A percentile compares a stretch with the other conserved stretches of the same genome.
phyloP scores from a whole-genome alignment of 495 filamentous ascomycete species.

The Penicillium paradoxum region DNA sequence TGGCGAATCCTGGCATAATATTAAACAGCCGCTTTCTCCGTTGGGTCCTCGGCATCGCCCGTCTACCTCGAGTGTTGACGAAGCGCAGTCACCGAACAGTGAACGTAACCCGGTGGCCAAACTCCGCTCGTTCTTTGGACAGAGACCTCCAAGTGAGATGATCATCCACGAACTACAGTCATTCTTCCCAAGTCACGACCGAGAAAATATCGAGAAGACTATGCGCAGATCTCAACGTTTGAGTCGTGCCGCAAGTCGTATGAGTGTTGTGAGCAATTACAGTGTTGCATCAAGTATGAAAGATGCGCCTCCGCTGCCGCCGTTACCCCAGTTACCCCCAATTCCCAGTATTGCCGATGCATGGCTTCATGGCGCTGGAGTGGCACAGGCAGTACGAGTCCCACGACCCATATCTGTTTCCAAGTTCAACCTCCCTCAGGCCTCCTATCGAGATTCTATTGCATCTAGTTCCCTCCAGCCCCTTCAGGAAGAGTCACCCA shows the following conservation, averaged over 20 bases:
- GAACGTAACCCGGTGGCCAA: conserved; percentile 52
- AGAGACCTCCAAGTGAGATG: conserved; percentile 90
- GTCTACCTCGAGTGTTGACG: conserved; percentile 50
- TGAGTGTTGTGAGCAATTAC: conserved; percentile 90
- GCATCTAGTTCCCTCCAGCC: conserved; percentile 83
- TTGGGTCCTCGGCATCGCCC: conserved; percentile 59
- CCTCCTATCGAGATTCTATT: conserved; percentile 75
- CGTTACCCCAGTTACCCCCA: conserved; percentile 60
- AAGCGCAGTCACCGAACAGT: conserved; percentile 32
- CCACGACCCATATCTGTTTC: conserved; percentile 60
- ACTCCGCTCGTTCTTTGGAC: conserved; percentile 76
- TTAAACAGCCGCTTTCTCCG: conserved; percentile 78
- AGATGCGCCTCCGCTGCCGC: conserved; percentile 46
- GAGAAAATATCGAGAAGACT: conserved; percentile 89
- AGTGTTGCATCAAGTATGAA: conserved; percentile 87
- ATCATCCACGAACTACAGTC: conserved; percentile 93
- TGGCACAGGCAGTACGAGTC: conserved; percentile 35
- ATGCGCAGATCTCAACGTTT: conserved; percentile 85
- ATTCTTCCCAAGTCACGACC: conserved; percentile 93
- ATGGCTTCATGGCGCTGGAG: conserved; percentile 68
- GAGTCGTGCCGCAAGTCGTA: conserved; percentile 82
- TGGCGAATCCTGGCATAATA: conserved; percentile 77
- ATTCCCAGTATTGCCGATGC: conserved; percentile 94
- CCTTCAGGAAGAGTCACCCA: conserved; percentile 85
- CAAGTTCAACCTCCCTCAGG: conserved; percentile 52